phyloP scores from a whole-genome alignment of 2,329 filamentous ascomycete genomes.

The Fusarium brachygibbosum region DNA sequence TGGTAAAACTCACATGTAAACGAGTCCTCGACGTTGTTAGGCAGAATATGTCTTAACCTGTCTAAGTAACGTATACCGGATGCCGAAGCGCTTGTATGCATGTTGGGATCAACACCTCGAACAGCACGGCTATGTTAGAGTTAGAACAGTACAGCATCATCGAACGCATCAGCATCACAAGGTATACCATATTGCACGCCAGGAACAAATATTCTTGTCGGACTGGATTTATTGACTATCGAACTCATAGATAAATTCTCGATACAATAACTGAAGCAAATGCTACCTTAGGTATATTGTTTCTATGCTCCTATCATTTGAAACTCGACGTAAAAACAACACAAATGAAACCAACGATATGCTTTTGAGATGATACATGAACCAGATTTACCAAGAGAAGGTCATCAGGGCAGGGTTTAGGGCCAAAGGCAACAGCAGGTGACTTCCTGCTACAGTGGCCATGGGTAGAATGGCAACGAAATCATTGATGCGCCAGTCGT shows the following conservation, averaged over 20 bases:
- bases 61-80: neutral
- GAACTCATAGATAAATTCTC: neutral
- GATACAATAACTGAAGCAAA: constrained; percentile 10
- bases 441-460: constrained; percentile 76
- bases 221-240: neutral
- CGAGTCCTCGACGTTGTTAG: no score
- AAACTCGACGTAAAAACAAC: constrained; percentile 1
- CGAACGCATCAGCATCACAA: neutral
- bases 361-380: constrained; percentile 12
- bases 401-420: constrained; percentile 86
- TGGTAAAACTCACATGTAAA: neutral
- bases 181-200: neutral
- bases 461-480: constrained; percentile 84
- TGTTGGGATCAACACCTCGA: neutral
- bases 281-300: constrained; percentile 26
- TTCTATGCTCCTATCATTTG: constrained; percentile 13
- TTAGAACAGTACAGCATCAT: neutral
- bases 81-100: neutral
- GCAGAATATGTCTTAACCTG: neutral
- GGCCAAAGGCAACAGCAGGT: constrained; percentile 78
- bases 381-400: constrained; percentile 73
- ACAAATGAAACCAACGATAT: constrained; percentile 6
- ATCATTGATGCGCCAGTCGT: constrained; percentile 75
- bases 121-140: neutral
- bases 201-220: neutral